These are phyloP conservation scores for Cucumis cinereus DNA, from an alignment of 306 rosid genomes.

Conservation along the genomic window DNA sequence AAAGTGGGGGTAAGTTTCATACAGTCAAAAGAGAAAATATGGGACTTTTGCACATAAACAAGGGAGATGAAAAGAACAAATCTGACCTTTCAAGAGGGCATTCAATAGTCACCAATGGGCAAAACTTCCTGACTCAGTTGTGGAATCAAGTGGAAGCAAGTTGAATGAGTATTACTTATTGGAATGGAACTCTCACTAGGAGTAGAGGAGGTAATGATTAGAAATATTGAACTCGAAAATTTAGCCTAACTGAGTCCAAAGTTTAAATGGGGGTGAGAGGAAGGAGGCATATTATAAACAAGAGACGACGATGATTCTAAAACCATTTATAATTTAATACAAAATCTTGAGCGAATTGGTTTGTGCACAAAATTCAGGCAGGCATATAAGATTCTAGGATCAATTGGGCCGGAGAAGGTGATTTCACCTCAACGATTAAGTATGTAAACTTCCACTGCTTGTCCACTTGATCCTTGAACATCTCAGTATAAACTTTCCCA, in stretches of 20 bases:
- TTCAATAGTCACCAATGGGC: neutral
- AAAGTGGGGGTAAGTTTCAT: neutral
- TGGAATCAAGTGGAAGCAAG: neutral
- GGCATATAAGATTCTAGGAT: constrained; percentile 89
- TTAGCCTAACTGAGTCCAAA: neutral
- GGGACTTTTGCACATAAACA: neutral
- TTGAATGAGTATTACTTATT: neutral
- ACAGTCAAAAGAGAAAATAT: neutral
- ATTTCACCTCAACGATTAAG: constrained; percentile 69
- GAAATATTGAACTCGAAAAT: neutral
- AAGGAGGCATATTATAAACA: constrained; percentile 1
- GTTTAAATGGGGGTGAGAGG: neutral
- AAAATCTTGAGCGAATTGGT: constrained; percentile 18
- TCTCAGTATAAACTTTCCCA: constrained; percentile 74
- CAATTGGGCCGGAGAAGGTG: constrained; percentile 68
- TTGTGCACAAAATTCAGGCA: constrained; percentile 19
- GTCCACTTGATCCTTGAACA: constrained; percentile 68
- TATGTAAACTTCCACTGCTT: constrained; percentile 74
- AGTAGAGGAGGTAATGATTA: neutral
- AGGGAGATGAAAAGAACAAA: neutral
- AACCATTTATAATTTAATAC: constrained; percentile 6
- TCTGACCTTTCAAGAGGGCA: neutral
- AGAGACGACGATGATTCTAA: neutral
- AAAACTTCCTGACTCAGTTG: neutral
- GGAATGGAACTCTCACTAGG: neutral